Evolutionary conservation across 768 basidiomycete species (phyloP), one percentile per base, ranked within the genome.

Genomic region (Termitomyces bulborhizus): DNA sequence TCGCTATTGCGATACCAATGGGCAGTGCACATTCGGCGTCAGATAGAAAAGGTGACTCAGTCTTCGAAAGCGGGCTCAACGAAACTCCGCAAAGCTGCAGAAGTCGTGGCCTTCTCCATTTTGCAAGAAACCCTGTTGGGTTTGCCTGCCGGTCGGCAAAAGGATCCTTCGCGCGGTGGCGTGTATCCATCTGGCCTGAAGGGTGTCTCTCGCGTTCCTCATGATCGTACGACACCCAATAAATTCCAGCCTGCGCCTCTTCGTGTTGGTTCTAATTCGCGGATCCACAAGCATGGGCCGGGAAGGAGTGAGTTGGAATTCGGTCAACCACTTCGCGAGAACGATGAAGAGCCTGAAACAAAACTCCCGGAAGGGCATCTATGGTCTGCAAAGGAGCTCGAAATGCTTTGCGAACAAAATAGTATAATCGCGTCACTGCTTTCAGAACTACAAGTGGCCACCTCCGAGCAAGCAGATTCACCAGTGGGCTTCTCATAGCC

Each of bases 371-470:
- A 76, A 59, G 79, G 79, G 36, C 77, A 77, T 39, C 59, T 84
- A 53, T 90, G 87, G 85, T 88, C 84, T 34, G 84, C 89, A n/a
- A 83, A 84, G 54, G 94, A 96, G 63, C 70, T 98, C 57, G 85
- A 90, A 65, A 69, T 87, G 63, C 81, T 90, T 32, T 95, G 93
- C 66, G 83, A 85, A 60, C 94, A 97, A 69, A 98, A 97, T 63
- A 93, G 93, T 65, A 78, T 89, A 13, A 83, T 98, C 37, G 81
- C 90, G 3, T 73, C 83, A 34, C 82, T 94, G 53, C 76, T 96
- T 45, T 80, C 84, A 49, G 77, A 79, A 58, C 67, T 90, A 45
- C 80, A 83, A 64, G 76, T 79, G 12, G 76, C 76, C 12, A 65
- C 73, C 39, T 71, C 77, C 44, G 79, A 75, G 56, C 69, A 70